phyloP scores from a whole-genome alignment of 2,329 filamentous ascomycete species.

The Aspergillus ochraceus region DNA sequence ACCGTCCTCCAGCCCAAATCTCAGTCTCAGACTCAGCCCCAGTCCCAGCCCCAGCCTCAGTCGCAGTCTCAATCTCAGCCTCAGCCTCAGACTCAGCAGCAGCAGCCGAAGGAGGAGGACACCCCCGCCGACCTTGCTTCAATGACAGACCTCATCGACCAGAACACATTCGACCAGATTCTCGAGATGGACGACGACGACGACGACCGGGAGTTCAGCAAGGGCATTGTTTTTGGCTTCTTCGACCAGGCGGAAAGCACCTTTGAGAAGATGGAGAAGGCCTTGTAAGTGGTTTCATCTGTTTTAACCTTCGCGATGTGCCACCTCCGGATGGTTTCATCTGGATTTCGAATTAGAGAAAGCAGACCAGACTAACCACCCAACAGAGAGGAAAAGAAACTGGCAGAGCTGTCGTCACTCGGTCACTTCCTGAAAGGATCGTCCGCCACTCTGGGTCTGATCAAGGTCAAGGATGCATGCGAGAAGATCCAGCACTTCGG shows the following conservation, averaged over 20 bases:
- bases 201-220: slow-evolving; percentile 84
- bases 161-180: slow-evolving; percentile 84
- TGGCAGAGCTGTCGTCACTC: slow-evolving; percentile 74
- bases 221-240: slow-evolving; percentile 85
- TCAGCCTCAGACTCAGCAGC: not conserved
- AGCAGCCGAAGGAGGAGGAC: not conserved
- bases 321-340: too few relatives aligned
- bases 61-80: not conserved
- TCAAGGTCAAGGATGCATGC: slow-evolving; percentile 87
- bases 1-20: not conserved
- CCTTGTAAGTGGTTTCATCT: slow-evolving; percentile 73
- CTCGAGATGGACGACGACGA: slow-evolving; percentile 97
- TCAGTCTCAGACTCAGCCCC: too few relatives aligned
- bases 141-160: slow-evolving; percentile 76
- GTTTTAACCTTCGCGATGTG: too few relatives aligned
- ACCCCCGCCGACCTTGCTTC: slow-evolving; percentile 50
- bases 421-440: slow-evolving; percentile 98
- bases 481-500: slow-evolving; percentile 97
- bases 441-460: slow-evolving; percentile 87
- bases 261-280: slow-evolving; percentile 78
- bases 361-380: not conserved
- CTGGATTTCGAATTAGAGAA: too few relatives aligned
- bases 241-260: slow-evolving; percentile 88
- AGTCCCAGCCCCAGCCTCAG: not conserved
- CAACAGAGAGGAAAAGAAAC: slow-evolving; percentile 64